Conservation (phyloP, 2,329 filamentous ascomycete species). For the Lachnellula arida region DNA sequence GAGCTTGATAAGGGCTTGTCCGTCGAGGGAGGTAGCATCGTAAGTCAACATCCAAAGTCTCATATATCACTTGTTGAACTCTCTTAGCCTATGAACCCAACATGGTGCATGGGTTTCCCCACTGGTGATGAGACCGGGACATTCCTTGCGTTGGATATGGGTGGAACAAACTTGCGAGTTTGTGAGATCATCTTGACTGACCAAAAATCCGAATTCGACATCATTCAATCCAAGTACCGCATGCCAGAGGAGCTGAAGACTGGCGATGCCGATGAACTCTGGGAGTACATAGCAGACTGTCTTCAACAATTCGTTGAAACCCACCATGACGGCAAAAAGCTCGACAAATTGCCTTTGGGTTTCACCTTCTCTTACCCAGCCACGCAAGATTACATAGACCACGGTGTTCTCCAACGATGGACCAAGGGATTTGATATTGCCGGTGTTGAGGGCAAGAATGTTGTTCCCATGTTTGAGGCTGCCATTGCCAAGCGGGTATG, state of each 20-base stretch:
- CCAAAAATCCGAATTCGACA: slow-evolving; percentile 84
- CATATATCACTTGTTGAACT: slow-evolving; percentile 10
- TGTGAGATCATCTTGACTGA: slow-evolving; percentile 89
- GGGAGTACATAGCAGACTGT: slow-evolving; percentile 93
- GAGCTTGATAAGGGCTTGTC: slow-evolving; percentile 85
- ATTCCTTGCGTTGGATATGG: slow-evolving; percentile 89
- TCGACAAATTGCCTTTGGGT: slow-evolving; percentile 70
- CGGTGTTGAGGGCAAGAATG: slow-evolving; percentile 85
- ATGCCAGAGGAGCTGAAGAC: slow-evolving; percentile 93
- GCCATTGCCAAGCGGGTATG: slow-evolving; percentile 65
- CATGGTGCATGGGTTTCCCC: slow-evolving; percentile 90
- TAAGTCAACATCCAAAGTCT: slow-evolving; percentile 44
- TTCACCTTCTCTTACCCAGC: slow-evolving; percentile 97
- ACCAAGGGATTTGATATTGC: slow-evolving; percentile 96
- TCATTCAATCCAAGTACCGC: slow-evolving; percentile 92
- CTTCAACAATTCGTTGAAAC: slow-evolving; percentile 85
- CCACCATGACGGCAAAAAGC: slow-evolving; percentile 65
- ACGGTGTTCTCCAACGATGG: slow-evolving; percentile 90
- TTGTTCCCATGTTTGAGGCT: slow-evolving; percentile 81
- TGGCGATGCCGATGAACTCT: slow-evolving; percentile 77
- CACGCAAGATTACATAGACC: slow-evolving; percentile 88
- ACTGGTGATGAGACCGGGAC: slow-evolving; percentile 83
- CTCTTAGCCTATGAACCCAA: slow-evolving; percentile 88
- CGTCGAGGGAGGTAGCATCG: slow-evolving; percentile 87
- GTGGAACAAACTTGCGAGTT: slow-evolving; percentile 90